Base-by-base conservation (phyloP, 805 yeast species). In the Starmerella floricola region DNA sequence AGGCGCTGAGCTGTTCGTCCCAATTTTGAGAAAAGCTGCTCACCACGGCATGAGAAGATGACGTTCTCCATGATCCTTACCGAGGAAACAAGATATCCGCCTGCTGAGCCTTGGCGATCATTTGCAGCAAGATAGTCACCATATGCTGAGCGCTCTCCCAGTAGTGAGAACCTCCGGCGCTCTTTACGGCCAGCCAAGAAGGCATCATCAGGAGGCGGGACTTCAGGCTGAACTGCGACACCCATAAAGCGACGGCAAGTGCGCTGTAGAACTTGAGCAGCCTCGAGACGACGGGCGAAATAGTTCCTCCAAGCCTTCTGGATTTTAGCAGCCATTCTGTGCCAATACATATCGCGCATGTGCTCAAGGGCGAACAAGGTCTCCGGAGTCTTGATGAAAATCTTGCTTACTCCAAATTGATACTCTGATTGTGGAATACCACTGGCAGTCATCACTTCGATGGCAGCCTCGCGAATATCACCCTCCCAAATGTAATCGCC, bases 261-360 rank as follows among this genome's bases (percentile, higher is more conserved):
- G 47, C 82, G 86, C 39, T 71, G 76, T 56, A 77, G 74, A 46
- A 74, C 79, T 45, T 73, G 75, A 1, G 95, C 96, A 19, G 94
- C 86, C 55, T 84, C 94, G 43, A 78, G 80, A 64, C 87, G 78
- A 57, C 83, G 72, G 61, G 76, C 78, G 48, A 78, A 65, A 58
- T 79, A 83, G 54, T 83, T 70, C 66, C 98, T 74, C 83, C 96
- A 86, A 3, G 98, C 97, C 51, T 96, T 75, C 67, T 91, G 99
- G 53, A 91, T 88, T 55, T 94, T 76, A 3, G 94, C 87, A 4
- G 98, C 98, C 94, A 91, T 91, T 54, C 83, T 84, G 57, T 85
- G 88, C 97, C 98, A 91, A 60, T 86, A 91, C 65, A 78, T 81
- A 56, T 91, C 99, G 61, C 97, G 75, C 88, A 88, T 77, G 54